These are phyloP conservation scores for Microdochium bolleyi DNA, from an alignment of 2,329 filamentous ascomycete species.

Conservation along the genomic window DNA sequence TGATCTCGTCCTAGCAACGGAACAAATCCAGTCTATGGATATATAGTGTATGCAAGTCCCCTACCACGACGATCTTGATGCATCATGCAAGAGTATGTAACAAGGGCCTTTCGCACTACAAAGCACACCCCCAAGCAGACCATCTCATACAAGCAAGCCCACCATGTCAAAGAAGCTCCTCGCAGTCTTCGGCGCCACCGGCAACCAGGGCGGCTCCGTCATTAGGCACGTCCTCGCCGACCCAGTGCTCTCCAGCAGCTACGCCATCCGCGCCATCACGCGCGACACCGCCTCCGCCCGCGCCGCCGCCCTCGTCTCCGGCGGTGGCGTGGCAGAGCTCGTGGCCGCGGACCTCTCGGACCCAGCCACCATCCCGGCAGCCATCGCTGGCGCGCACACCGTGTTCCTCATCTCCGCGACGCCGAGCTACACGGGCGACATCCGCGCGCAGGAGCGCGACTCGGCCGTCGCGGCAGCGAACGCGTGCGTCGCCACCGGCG, in stretches of 20 bases:
- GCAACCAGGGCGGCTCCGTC: conserved; percentile 1
- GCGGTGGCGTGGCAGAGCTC: neutral
- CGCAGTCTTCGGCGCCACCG: neutral
- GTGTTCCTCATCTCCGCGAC: neutral
- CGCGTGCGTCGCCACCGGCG: neutral
- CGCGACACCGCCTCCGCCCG: neutral
- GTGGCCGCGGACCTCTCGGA: neutral
- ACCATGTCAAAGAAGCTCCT: neutral
- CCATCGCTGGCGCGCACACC: neutral
- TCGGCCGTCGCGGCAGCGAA: neutral
- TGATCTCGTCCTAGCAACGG: too few species aligned
- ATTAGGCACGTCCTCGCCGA: neutral
- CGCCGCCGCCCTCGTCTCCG: neutral
- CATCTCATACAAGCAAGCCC: neutral
- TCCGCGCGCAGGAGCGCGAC: neutral
- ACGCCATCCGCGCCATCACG: neutral
- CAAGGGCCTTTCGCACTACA: neutral
- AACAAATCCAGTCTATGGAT: too few species aligned
- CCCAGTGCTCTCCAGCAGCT: neutral
- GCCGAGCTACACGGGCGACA: neutral
- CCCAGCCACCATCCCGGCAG: neutral
- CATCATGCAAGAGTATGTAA: too few species aligned
- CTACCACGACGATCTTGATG: too few species aligned
- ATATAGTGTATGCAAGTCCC: too few species aligned
- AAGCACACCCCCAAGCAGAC: neutral